A percentile compares a stretch with the other conserved stretches of the same genome.
Evolutionary conservation across 257 asterid species (phyloP).

Genomic region (Solanum lycopersicoides): DNA sequence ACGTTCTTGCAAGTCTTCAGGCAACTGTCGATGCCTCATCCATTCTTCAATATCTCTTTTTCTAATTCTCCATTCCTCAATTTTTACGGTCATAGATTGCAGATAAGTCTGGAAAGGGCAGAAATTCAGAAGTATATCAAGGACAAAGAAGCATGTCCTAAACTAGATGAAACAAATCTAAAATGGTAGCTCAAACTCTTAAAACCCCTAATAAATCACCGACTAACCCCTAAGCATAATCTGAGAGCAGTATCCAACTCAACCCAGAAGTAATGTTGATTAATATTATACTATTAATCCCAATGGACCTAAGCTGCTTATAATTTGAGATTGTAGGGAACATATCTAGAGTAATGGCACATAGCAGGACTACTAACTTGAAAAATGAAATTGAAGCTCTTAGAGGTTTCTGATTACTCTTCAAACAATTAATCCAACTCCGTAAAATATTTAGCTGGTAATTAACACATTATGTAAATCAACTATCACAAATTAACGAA

Average conservation of each 20-base stretch:
- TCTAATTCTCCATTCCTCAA: conserved; percentile 93
- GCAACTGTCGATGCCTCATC: conserved; percentile 98
- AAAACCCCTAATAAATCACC: not conserved
- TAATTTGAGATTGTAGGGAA: not conserved
- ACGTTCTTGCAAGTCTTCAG: conserved; percentile 79
- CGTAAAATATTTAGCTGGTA: not conserved
- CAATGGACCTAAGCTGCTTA: not conserved
- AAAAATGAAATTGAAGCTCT: not conserved
- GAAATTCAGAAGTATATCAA: not conserved
- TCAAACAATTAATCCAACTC: not conserved
- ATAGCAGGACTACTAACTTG: not conserved
- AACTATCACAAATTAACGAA: not conserved
- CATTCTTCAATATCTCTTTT: conserved; percentile 93
- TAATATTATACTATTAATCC: not conserved
- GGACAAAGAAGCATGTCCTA: not conserved
- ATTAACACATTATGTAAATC: not conserved
- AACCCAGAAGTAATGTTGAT: not conserved
- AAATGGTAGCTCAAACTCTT: not conserved
- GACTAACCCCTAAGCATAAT: not conserved
- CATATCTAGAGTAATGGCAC: not conserved
- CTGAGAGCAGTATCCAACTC: not conserved
- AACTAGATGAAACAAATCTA: not conserved
- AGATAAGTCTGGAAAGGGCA: conserved; percentile 55
- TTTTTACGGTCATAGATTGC: conserved; percentile 87
- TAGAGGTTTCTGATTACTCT: not conserved